Evolutionary conservation across 805 yeast species (phyloP).

Genomic region (Cyberlindnera euphorbiae): DNA sequence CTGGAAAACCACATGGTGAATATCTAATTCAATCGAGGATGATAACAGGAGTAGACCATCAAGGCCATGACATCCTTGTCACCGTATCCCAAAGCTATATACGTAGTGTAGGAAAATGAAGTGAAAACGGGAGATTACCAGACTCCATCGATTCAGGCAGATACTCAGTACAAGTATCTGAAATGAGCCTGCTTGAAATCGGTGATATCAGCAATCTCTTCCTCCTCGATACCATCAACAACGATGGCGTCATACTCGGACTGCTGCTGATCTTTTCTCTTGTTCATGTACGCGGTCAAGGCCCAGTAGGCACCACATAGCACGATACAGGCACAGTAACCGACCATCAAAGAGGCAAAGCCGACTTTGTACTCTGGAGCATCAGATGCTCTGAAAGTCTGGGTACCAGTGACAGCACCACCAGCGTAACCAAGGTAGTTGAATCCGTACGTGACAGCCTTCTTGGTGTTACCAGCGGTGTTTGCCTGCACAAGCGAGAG

Average conservation of each 20-base stretch:
- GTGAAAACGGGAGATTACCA: no score
- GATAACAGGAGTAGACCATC: no score
- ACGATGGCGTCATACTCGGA: conserved; percentile 3
- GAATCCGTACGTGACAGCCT: conserved; percentile 33
- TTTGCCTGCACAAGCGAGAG: conserved; percentile 34
- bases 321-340: conserved; percentile 36
- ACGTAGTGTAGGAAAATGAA: no score
- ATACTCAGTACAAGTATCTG: no score
- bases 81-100: no score
- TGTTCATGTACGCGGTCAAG: conserved; percentile 31
- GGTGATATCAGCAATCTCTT: conserved; percentile 35
- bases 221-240: conserved; percentile 28
- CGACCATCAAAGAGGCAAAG: conserved; percentile 38
- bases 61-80: no score
- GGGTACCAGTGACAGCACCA: conserved; percentile 44
- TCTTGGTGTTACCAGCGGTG: conserved; percentile 44
- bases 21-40: no score
- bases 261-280: conserved; percentile 18
- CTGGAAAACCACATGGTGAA: no score
- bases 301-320: conserved; percentile 32
- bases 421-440: conserved; percentile 37
- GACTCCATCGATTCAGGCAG: no score
- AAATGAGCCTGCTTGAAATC: conserved; percentile 34
- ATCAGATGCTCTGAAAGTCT: conserved; percentile 38
- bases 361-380: conserved; percentile 41